Percentiles rank a stretch among this genome's conserved stretches.
Conservation (phyloP, 2,329 filamentous ascomycete genomes). For the Knufia fluminis region DNA sequence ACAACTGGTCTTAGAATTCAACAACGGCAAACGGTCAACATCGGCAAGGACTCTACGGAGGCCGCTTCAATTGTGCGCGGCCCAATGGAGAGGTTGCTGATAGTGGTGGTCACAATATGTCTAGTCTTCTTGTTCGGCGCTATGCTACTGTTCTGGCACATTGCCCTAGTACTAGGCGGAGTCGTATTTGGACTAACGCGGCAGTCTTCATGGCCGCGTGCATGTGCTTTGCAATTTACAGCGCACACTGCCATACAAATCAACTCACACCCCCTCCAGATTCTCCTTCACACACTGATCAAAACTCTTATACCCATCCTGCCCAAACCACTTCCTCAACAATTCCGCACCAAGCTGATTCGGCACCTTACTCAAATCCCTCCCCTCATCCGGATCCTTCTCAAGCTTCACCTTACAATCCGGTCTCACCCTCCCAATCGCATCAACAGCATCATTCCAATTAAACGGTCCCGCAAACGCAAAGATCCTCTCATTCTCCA, state of each 20-base stretch:
- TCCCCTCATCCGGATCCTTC: background rate
- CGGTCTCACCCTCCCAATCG: constrained; percentile 33
- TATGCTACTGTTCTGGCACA: background rate
- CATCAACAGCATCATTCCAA: constrained; percentile 34
- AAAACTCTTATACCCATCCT: constrained; percentile 14
- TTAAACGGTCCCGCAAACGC: constrained; percentile 41
- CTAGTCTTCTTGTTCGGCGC: background rate
- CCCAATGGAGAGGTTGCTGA: background rate
- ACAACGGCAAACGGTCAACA: background rate
- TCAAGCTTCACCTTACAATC: constrained; percentile 21
- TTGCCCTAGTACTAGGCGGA: background rate
- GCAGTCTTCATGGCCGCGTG: too few species aligned
- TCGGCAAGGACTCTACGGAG: background rate
- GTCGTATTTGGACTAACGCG: too few species aligned
- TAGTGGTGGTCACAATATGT: background rate
- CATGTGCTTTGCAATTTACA: too few species aligned
- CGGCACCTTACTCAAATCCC: constrained; percentile 16
- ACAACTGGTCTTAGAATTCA: too few species aligned
- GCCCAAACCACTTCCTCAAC: constrained; percentile 13
- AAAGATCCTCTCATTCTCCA: constrained; percentile 45
- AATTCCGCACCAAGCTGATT: constrained; percentile 15
- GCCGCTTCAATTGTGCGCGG: background rate
- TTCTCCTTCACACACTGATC: constrained; percentile 5
- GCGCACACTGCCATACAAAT: background rate
- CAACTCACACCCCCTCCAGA: background rate